Base-by-base conservation (phyloP, 352 stramenopile genomes). In the Pythium pyrilobum region DNA sequence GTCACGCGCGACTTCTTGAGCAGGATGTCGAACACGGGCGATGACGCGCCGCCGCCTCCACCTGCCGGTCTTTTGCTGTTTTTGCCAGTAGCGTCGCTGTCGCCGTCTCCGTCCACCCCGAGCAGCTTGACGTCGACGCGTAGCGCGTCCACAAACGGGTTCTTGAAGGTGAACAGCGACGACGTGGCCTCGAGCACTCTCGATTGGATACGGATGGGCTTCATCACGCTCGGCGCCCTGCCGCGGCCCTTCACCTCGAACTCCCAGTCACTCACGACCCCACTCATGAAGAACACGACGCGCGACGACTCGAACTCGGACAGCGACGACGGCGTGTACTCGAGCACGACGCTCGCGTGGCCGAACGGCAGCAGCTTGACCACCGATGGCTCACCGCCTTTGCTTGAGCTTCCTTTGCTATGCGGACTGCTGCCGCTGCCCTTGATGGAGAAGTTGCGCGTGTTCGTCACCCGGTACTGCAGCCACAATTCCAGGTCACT, bases 91-190 rank as follows among this genome's bases (percentile, higher is more conserved):
- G n/a, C n/a, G n/a, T n/a, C n/a, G n/a, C n/a, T n/a, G n/a, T n/a
- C n/a, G n/a, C n/a, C n/a, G n/a, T n/a, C n/a, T n/a, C n/a, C 8
- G 31, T 36, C 31, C 13, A 13, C 5, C 9, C 23, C 6, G 9
- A 77, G 9, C 1, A 97, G 68, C 42, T 80, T 78, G 2, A 98
- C 71, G 18, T 95, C 84, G 0, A 98, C 71, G 1, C 76, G 55
- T 15, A 98, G 59, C 0, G 74, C 60, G 20, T 89, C 74, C 0
- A 77, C 74, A 25, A 98, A 98, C 7, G 93, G 92, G 53, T 98
- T 98, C 43, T 91, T 85, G 57, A 98, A 98, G 0, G 78, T 77
- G 42, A 98, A 96, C 25, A 95, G 76, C 31, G 82, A 89, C 16
- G 77, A 95, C 1, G 79, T 72, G 10, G 79, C 85, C 56, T 95